A percentile compares a stretch with the other conserved stretches of the same genome.
Conservation (phyloP, 768 basidiomycete species). For the Fibroporia radiculosa region DNA sequence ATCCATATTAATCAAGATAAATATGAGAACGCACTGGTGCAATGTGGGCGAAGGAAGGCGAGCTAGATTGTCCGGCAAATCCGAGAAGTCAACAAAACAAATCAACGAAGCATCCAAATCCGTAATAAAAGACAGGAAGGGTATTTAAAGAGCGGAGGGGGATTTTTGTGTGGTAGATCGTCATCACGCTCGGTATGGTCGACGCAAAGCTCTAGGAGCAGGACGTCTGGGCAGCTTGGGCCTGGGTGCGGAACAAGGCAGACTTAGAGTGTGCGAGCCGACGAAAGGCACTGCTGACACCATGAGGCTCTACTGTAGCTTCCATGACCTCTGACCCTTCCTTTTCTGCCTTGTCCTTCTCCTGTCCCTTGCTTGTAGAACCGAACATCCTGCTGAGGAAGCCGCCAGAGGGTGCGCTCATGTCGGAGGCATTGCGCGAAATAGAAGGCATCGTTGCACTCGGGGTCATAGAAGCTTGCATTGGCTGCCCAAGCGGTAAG, state of each 20-base stretch:
- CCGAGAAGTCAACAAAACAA: slow-evolving; percentile 4
- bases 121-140: slow-evolving; percentile 2
- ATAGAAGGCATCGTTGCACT: slow-evolving; percentile 21
- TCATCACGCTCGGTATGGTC: slow-evolving; percentile 1
- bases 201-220: neutral
- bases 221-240: slow-evolving; percentile 10
- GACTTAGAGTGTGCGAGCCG: slow-evolving; percentile 39
- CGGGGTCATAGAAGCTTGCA: slow-evolving; percentile 1
- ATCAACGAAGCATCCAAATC: neutral
- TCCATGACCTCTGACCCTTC: slow-evolving; percentile 19
- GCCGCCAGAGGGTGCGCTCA: slow-evolving; percentile 27
- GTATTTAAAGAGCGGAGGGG: slow-evolving; percentile 6
- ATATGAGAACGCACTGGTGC: slow-evolving; percentile 12
- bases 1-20: slow-evolving; percentile 1
- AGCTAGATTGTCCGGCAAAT: slow-evolving; percentile 19
- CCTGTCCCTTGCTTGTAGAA: slow-evolving; percentile 38
- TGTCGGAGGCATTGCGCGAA: slow-evolving; percentile 6
- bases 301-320: slow-evolving; percentile 21
- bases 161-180: neutral
- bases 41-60: neutral
- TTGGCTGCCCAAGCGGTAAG: neutral
- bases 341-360: slow-evolving; percentile 24
- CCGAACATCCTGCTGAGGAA: slow-evolving; percentile 76
- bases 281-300: slow-evolving; percentile 26
- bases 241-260: slow-evolving; percentile 31